phyloP scores from a whole-genome alignment of 1,284 basidiomycete genomes.

The Ustilago trichophora region DNA sequence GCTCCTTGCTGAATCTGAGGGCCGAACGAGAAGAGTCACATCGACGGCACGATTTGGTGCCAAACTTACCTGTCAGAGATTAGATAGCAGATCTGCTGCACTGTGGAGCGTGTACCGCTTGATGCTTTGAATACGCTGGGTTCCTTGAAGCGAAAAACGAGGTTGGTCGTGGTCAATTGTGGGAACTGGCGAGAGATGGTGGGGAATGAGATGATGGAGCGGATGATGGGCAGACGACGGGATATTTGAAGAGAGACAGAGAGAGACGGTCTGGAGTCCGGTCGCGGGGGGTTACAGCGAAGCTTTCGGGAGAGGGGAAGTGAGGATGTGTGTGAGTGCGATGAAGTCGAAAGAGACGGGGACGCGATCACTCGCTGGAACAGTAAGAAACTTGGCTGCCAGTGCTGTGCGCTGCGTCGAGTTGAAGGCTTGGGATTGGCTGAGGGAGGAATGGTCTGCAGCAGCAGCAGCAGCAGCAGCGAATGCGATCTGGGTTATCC shows the following conservation, averaged over 20 bases:
- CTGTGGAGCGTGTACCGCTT: too few relatives aligned
- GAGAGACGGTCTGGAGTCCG: not conserved
- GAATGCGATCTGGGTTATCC: too few relatives aligned
- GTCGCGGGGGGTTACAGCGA: not conserved
- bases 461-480: too few relatives aligned
- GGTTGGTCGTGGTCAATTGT: not conserved
- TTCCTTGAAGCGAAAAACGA: not conserved
- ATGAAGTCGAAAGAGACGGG: not conserved
- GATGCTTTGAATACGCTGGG: too few relatives aligned
- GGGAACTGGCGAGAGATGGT: not conserved
- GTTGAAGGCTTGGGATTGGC: too few relatives aligned
- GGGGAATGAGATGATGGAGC: not conserved
- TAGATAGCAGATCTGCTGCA: not conserved
- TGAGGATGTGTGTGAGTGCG: not conserved
- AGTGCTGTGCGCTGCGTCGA: too few relatives aligned
- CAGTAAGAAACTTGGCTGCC: too few relatives aligned
- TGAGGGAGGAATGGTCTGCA: too few relatives aligned
- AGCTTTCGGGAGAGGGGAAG: not conserved
- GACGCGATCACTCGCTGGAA: constrained; percentile 8
- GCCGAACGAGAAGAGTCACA: too few relatives aligned
- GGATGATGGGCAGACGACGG: not conserved
- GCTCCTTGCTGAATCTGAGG: too few relatives aligned
- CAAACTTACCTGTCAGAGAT: constrained; percentile 11
- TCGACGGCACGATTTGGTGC: too few relatives aligned
- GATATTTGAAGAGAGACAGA: not conserved